phyloP scores from a whole-genome alignment of 2,329 filamentous ascomycete species.

The Chrysoporthe cubensis region DNA sequence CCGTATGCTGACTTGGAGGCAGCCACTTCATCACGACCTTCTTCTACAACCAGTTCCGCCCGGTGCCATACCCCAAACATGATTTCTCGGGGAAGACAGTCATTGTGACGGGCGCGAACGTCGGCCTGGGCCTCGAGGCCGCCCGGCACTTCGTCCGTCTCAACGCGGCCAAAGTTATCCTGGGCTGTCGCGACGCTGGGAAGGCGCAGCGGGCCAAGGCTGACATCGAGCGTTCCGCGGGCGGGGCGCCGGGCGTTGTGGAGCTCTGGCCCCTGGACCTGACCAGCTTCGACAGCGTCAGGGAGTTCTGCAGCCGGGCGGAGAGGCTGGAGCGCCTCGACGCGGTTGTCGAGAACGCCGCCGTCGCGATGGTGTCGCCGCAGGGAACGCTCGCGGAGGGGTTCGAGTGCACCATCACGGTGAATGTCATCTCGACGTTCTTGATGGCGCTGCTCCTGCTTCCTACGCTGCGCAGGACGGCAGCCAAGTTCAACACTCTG shows the following conservation, averaged over 20 bases:
- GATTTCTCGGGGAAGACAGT: slow-evolving; percentile 35
- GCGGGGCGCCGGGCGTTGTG: slow-evolving; percentile 34
- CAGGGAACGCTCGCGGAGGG: slow-evolving; percentile 39
- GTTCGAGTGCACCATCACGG: slow-evolving; percentile 47
- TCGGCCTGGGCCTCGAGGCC: slow-evolving; percentile 45
- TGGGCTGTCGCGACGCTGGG: slow-evolving; percentile 42
- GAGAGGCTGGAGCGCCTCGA: slow-evolving; percentile 45
- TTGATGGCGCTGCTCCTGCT: slow-evolving; percentile 49
- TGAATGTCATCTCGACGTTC: slow-evolving; percentile 53
- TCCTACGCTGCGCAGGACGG: slow-evolving; percentile 45
- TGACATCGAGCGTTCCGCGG: slow-evolving; percentile 40
- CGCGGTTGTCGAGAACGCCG: slow-evolving; percentile 48
- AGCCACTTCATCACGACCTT: slow-evolving; percentile 23
- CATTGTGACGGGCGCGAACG: slow-evolving; percentile 47
- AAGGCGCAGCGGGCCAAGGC: slow-evolving; percentile 45
- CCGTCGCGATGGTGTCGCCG: slow-evolving; percentile 32
- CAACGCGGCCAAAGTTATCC: slow-evolving; percentile 42
- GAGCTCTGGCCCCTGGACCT: slow-evolving; percentile 58
- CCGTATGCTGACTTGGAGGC: neutral
- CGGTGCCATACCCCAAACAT: slow-evolving; percentile 13
- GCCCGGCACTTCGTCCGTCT: slow-evolving; percentile 43
- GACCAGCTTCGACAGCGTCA: slow-evolving; percentile 49
- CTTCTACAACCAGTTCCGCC: slow-evolving; percentile 26
- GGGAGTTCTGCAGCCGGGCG: slow-evolving; percentile 43
- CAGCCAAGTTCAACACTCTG: slow-evolving; percentile 37